A percentile compares a stretch with the other conserved stretches of the same genome.
These are phyloP conservation scores for Solanum lignicaule DNA, from an alignment of 257 asterid genomes.

Conservation along the genomic window DNA sequence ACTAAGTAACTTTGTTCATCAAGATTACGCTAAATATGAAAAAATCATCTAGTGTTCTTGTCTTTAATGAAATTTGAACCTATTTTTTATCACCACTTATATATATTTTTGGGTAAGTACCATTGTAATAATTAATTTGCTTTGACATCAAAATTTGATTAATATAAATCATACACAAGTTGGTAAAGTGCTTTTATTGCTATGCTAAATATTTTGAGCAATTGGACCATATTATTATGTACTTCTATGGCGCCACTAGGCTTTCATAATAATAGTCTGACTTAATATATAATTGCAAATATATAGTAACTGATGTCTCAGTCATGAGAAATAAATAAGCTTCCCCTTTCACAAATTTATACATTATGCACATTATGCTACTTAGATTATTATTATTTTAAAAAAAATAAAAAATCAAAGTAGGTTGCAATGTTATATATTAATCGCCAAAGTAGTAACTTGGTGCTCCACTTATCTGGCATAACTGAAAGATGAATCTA, in stretches of 20 bases:
- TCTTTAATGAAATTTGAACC: neutral
- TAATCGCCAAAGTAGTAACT: neutral
- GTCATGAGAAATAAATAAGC: neutral
- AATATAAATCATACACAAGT: neutral
- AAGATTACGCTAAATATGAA: neutral
- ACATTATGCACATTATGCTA: neutral
- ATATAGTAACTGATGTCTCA: neutral
- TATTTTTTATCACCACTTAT: neutral
- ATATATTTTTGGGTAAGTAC: neutral
- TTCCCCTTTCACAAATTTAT: neutral
- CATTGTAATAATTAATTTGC: neutral
- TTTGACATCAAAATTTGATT: neutral
- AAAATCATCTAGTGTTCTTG: neutral
- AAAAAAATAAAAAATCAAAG: neutral
- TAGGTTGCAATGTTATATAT: neutral
- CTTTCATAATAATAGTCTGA: neutral
- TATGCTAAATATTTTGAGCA: neutral
- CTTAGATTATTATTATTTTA: neutral
- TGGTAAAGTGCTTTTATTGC: neutral
- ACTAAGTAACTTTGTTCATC: neutral
- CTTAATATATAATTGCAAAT: neutral
- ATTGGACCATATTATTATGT: neutral
- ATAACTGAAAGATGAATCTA: neutral
- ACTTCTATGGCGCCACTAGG: neutral
- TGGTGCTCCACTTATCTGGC: neutral